Percentiles rank a stretch among this genome's conserved stretches.
Conservation (phyloP, 202 grass and related monocot species). For the Digitaria exilis region DNA sequence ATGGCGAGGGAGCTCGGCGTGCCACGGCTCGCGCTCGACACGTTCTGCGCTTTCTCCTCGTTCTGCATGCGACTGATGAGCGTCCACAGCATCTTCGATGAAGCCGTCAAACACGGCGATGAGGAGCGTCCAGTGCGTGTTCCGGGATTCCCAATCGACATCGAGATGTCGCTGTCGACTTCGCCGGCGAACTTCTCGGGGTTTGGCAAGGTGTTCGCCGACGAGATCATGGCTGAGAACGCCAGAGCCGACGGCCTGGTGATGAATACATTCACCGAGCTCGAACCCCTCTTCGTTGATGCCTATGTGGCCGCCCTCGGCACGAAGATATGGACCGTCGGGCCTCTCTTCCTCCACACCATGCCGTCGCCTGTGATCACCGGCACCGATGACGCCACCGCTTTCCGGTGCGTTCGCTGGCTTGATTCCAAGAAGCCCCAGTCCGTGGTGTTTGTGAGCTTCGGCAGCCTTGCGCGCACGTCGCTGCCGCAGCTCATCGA, state of each 20-base stretch:
- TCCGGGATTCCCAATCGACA: constrained; percentile 20
- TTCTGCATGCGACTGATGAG: constrained; percentile 8
- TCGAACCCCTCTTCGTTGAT: constrained; percentile 44
- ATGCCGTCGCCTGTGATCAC: neutral
- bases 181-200: constrained; percentile 17
- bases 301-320: constrained; percentile 31
- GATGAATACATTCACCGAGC: constrained; percentile 45
- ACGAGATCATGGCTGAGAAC: constrained; percentile 15
- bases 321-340: constrained; percentile 53
- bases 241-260: constrained; percentile 37
- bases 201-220: constrained; percentile 7
- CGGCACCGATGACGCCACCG: neutral
- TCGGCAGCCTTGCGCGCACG: constrained; percentile 44
- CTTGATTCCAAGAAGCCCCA: constrained; percentile 34
- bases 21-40: constrained; percentile 24
- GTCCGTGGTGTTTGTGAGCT: constrained; percentile 52
- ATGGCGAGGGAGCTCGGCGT: constrained; percentile 29
- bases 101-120: neutral
- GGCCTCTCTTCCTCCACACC: constrained; percentile 28
- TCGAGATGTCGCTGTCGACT: constrained; percentile 24
- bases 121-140: constrained; percentile 6
- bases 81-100: neutral
- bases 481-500: constrained; percentile 37
- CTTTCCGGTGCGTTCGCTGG: constrained; percentile 25
- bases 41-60: constrained; percentile 31